These are phyloP conservation scores for Ceratobasidium sp. DNA, from an alignment of 1,284 basidiomycete genomes.

Conservation along the genomic window DNA sequence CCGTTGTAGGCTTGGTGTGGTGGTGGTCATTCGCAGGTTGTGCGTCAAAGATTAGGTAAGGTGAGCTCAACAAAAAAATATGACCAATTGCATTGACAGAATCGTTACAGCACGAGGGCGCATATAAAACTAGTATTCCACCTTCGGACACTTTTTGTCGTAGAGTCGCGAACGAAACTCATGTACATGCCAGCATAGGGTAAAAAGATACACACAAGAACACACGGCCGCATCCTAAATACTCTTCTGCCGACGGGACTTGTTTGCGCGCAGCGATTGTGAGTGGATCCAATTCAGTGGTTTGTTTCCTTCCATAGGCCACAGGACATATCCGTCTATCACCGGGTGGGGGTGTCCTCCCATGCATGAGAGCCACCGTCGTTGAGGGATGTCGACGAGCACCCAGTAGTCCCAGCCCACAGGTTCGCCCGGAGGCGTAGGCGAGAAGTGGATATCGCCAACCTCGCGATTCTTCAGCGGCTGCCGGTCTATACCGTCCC, in stretches of 20 bases:
- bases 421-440: neutral
- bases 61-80: no score
- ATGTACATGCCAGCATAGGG: no score
- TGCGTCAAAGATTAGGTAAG: no score
- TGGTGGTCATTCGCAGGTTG: no score
- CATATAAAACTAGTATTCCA: no score
- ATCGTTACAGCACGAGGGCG: no score
- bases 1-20: no score
- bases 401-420: neutral
- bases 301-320: neutral
- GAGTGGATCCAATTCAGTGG: neutral
- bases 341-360: slow-evolving; percentile 1
- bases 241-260: neutral
- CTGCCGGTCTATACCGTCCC: neutral
- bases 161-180: no score
- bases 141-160: no score
- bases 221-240: no score
- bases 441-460: slow-evolving; percentile 13
- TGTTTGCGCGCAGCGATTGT: slow-evolving; percentile 5
- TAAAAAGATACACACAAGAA: no score
- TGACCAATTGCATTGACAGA: no score
- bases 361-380: neutral
- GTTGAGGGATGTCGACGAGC: neutral
- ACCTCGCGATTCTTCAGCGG: neutral
- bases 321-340: neutral